These are phyloP conservation scores for Beauveria brongniartii DNA, from an alignment of 2,329 filamentous ascomycete genomes.

Conservation along the genomic window DNA sequence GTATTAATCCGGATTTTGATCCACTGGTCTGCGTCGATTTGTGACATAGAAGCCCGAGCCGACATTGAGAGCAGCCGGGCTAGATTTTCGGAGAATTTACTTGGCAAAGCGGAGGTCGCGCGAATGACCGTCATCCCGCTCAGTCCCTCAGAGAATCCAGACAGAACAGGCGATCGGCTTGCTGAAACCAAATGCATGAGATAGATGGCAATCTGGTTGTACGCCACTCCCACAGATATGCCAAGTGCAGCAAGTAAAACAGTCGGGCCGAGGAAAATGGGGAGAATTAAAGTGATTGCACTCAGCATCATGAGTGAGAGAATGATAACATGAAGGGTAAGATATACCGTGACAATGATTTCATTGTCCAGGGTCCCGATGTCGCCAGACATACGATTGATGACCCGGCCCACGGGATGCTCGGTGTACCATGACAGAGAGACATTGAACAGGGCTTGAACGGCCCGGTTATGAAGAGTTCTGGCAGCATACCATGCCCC, in stretches of 20 bases:
- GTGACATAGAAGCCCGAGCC: constrained; percentile 35
- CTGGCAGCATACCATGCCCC: constrained; percentile 48
- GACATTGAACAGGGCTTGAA: constrained; percentile 43
- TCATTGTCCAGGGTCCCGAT: constrained; percentile 45
- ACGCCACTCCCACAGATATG: constrained; percentile 40
- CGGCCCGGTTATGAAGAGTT: constrained; percentile 42
- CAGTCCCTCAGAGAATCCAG: constrained; percentile 46
- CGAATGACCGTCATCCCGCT: constrained; percentile 44
- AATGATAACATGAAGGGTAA: constrained; percentile 32
- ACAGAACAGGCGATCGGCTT: constrained; percentile 46
- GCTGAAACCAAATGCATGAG: constrained; percentile 38
- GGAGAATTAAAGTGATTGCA: constrained; percentile 42
- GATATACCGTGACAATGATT: constrained; percentile 36
- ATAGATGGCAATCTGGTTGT: constrained; percentile 39
- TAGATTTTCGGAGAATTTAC: constrained; percentile 38
- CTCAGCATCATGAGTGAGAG: constrained; percentile 38
- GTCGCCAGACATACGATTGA: constrained; percentile 49
- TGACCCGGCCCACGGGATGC: constrained; percentile 42
- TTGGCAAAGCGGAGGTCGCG: constrained; percentile 38
- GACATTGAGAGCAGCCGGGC: constrained; percentile 38
- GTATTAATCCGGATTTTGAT: constrained; percentile 46
- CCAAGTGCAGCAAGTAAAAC: constrained; percentile 41
- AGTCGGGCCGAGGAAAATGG: constrained; percentile 21
- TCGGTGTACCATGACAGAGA: constrained; percentile 50
- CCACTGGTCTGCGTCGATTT: constrained; percentile 46